Evolutionary conservation across 768 basidiomycete species (phyloP).

Genomic region (Suillus weaverae): DNA sequence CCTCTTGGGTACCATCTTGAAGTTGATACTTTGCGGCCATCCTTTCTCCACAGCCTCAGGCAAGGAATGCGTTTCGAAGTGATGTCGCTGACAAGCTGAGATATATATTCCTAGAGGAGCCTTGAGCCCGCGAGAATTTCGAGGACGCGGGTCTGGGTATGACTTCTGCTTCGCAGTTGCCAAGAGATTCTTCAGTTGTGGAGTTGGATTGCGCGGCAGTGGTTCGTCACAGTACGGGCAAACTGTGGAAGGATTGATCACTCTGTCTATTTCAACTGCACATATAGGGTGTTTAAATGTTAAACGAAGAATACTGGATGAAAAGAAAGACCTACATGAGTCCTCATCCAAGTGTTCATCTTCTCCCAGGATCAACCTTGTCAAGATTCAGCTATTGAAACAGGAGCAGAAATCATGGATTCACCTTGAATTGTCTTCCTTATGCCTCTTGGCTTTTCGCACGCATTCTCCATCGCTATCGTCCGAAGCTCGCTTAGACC

Average conservation of each 20-base stretch:
- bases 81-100: slow-evolving; percentile 73
- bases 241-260: slow-evolving; percentile 61
- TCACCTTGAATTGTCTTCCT: slow-evolving; percentile 24
- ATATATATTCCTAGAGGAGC: slow-evolving; percentile 56
- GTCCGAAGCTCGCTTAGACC: slow-evolving; percentile 34
- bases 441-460: slow-evolving; percentile 33
- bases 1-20: slow-evolving; percentile 51
- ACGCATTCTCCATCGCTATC: slow-evolving; percentile 31
- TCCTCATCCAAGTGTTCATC: slow-evolving; percentile 33
- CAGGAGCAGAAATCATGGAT: not conserved
- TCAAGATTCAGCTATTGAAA: not conserved
- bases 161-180: slow-evolving; percentile 54
- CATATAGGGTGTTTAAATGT: slow-evolving; percentile 4
- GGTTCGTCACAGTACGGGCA: slow-evolving; percentile 83
- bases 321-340: slow-evolving; percentile 35
- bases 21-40: slow-evolving; percentile 78
- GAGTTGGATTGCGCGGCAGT: slow-evolving; percentile 63
- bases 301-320: not conserved
- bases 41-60: slow-evolving; percentile 70
- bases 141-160: slow-evolving; percentile 57
- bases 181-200: slow-evolving; percentile 55
- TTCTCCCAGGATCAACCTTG: not conserved
- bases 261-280: slow-evolving; percentile 51
- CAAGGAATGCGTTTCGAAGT: slow-evolving; percentile 70
- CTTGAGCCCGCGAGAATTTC: slow-evolving; percentile 65